A percentile compares a stretch with the other conserved stretches of the same genome.
Evolutionary conservation across 805 yeast species (phyloP).

Genomic region (Yarrowia porcina): DNA sequence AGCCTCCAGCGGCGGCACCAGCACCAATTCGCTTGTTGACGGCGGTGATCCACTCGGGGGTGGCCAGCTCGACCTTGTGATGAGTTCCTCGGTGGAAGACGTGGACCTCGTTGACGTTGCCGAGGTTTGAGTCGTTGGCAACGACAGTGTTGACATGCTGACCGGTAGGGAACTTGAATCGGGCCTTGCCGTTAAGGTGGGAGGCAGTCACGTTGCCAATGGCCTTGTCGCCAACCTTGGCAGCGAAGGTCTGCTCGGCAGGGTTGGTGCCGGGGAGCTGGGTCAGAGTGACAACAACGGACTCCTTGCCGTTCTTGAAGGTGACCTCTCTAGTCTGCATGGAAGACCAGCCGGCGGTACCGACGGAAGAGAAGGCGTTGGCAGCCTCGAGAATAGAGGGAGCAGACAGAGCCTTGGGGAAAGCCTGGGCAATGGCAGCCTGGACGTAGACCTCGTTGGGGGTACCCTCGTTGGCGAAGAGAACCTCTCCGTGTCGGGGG

Average conservation of each 20-base stretch:
- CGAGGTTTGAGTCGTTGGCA: conserved; percentile 17
- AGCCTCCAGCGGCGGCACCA: conserved; percentile 84
- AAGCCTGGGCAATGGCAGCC: conserved; percentile 34
- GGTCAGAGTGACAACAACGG: conserved; percentile 26
- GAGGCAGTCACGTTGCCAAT: conserved; percentile 22
- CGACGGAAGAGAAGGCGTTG: conserved; percentile 26
- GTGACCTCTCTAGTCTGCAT: conserved; percentile 28
- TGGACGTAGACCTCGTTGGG: conserved; percentile 34
- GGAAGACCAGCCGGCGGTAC: conserved; percentile 28
- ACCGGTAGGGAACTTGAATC: conserved; percentile 29
- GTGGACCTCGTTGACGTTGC: conserved; percentile 30
- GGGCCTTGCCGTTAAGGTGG: conserved; percentile 28
- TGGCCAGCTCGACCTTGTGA: conserved; percentile 31
- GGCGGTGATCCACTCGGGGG: conserved; percentile 35
- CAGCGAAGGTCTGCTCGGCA: conserved; percentile 22
- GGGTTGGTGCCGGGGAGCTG: conserved; percentile 23
- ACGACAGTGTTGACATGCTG: conserved; percentile 34
- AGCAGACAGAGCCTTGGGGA: conserved; percentile 24
- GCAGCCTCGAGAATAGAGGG: conserved; percentile 20
- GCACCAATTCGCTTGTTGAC: conserved; percentile 54
- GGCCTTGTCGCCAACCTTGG: conserved; percentile 20
- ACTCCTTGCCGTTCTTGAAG: conserved; percentile 26
- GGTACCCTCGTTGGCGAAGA: conserved; percentile 28
- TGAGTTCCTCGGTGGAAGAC: conserved; percentile 36
- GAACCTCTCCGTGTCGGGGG: conserved; percentile 32